phyloP scores from a whole-genome alignment of 352 stramenopile genomes.

The Globisporangium spinosum region DNA sequence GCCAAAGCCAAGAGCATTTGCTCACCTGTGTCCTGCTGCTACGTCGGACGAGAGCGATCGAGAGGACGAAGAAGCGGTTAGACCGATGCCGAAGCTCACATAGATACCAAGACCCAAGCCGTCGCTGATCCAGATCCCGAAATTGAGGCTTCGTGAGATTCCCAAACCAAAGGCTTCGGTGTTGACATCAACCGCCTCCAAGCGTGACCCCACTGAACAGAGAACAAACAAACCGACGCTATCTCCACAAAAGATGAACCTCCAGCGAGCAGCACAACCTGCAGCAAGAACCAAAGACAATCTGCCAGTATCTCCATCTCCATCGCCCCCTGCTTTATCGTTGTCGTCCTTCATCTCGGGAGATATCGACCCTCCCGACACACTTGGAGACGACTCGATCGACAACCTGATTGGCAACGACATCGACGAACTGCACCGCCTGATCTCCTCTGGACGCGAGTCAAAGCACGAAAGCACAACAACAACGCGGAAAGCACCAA shows the following conservation, averaged over 20 bases:
- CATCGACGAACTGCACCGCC: constrained; percentile 34
- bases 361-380: constrained; percentile 23
- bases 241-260: constrained; percentile 4
- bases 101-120: constrained; percentile 40
- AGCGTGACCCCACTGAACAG: not conserved
- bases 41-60: constrained; percentile 9
- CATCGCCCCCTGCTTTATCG: constrained; percentile 7
- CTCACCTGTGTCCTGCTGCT: not conserved
- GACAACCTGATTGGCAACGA: constrained; percentile 46
- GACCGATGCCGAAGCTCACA: constrained; percentile 47
- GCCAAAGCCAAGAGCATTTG: not conserved
- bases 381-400: constrained; percentile 33
- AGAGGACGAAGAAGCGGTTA: constrained; percentile 19
- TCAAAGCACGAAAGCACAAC: not conserved
- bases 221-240: not conserved
- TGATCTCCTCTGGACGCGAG: constrained; percentile 31
- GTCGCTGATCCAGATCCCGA: constrained; percentile 25
- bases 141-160: constrained; percentile 10
- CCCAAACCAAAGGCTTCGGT: constrained; percentile 3
- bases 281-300: not conserved
- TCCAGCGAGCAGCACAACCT: not conserved
- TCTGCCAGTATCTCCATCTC: not conserved
- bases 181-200: not conserved
- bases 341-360: constrained; percentile 26
- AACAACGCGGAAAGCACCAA: not conserved